phyloP scores from a whole-genome alignment of 2,329 filamentous ascomycete species.

The Claviceps purpurea region DNA sequence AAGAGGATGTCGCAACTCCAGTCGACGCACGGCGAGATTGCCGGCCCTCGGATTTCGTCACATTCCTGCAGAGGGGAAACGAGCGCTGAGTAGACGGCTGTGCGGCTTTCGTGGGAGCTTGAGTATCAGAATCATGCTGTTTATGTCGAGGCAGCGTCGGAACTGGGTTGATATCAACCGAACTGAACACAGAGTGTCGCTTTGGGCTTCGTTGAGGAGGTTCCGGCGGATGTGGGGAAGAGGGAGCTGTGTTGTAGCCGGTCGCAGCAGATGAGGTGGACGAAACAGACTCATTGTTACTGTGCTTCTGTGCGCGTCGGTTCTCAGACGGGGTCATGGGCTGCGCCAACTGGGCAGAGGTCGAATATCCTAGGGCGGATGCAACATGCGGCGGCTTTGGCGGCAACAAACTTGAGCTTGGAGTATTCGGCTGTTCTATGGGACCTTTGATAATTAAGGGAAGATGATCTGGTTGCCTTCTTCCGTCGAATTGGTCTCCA shows the following conservation, averaged over 20 bases:
- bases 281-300: constrained; percentile 7
- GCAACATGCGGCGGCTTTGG: neutral
- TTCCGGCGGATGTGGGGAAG: constrained; percentile 12
- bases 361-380: neutral
- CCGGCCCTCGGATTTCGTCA: neutral
- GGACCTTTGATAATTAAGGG: neutral
- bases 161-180: constrained; percentile 3
- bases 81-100: neutral
- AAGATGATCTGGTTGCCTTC: neutral
- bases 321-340: neutral
- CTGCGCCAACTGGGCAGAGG: neutral
- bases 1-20: neutral
- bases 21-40: neutral
- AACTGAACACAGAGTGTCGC: constrained; percentile 10
- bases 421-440: neutral
- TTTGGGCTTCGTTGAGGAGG: constrained; percentile 17
- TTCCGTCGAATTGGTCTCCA: neutral
- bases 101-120: neutral
- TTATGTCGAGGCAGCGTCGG: neutral
- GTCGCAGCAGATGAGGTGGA: constrained; percentile 4
- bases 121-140: neutral
- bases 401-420: neutral
- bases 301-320: constrained; percentile 2
- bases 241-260: constrained; percentile 10
- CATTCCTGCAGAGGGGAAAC: neutral